Evolutionary conservation across 1,284 basidiomycete genomes (phyloP).

Genomic region (Abortiporus biennis): DNA sequence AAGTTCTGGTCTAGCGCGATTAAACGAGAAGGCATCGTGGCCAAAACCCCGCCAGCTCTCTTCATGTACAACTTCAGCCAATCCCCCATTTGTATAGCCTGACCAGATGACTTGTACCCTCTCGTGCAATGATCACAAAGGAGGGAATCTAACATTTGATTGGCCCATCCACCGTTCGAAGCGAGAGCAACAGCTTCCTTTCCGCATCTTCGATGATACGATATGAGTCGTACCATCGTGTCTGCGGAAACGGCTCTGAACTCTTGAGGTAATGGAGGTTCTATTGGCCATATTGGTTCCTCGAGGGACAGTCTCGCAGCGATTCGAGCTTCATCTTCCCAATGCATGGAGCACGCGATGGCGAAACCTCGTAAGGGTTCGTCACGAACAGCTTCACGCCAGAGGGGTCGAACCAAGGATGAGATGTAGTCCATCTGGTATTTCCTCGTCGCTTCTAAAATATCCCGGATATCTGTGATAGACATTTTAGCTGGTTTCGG

Average conservation of each 20-base stretch:
- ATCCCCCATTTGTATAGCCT: not conserved
- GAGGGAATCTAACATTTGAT: not conserved
- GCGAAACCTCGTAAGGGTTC: constrained; percentile 5
- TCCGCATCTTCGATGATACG: constrained; percentile 5
- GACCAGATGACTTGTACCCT: not conserved
- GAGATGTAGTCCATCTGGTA: constrained; percentile 8
- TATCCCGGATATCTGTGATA: not conserved
- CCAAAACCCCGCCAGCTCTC: not conserved
- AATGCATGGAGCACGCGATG: constrained; percentile 1
- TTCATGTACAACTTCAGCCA: constrained; percentile 1
- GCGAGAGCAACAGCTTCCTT: not conserved
- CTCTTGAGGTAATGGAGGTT: constrained; percentile 3
- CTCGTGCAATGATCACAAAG: constrained; percentile 4
- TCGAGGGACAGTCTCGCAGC: constrained; percentile 4
- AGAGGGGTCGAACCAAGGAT: not conserved
- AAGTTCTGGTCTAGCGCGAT: not conserved
- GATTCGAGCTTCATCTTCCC: constrained; percentile 2
- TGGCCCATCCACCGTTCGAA: not conserved
- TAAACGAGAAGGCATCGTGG: not conserved
- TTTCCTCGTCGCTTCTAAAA: constrained; percentile 8
- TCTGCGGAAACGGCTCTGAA: constrained; percentile 2
- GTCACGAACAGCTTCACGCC: not conserved
- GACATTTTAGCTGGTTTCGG: not conserved
- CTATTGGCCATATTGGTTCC: constrained; percentile 3
- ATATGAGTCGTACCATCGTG: not conserved